Evolutionary conservation across 176 grass and related monocot genomes (phyloP).

Genomic region (Phoenix dactylifera): DNA sequence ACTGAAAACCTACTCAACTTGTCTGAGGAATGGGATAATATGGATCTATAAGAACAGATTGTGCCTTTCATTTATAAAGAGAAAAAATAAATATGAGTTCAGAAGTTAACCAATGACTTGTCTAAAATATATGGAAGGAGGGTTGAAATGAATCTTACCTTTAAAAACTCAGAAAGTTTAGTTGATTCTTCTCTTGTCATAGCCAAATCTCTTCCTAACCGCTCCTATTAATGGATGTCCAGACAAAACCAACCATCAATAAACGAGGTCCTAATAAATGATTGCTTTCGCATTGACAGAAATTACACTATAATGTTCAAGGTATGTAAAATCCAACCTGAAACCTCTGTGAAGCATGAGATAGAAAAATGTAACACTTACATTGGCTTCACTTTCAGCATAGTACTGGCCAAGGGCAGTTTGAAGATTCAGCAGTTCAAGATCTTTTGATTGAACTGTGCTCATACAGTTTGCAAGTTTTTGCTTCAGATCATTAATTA

Average conservation of each 20-base stretch:
- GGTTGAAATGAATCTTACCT: conserved; percentile 22
- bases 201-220: conserved; percentile 79
- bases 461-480: conserved; percentile 70
- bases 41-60: too few relatives aligned
- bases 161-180: conserved; percentile 68
- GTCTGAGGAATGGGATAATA: too few relatives aligned
- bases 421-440: conserved; percentile 89
- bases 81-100: too few relatives aligned
- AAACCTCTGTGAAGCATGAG: too few relatives aligned
- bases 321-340: too few relatives aligned
- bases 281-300: background rate
- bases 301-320: too few relatives aligned
- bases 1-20: too few relatives aligned
- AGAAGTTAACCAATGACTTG: too few relatives aligned
- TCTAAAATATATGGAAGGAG: background rate
- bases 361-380: conserved; percentile 6
- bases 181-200: conserved; percentile 60
- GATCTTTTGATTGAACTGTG: conserved; percentile 74
- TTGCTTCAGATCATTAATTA: conserved; percentile 59
- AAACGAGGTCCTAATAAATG: background rate
- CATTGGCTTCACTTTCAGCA: conserved; percentile 96
- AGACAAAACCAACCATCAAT: background rate
- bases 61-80: too few relatives aligned
- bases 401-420: conserved; percentile 99
- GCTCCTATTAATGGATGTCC: conserved; percentile 40